Base-by-base conservation (phyloP, 805 yeast species). In the Lachancea cidri region DNA sequence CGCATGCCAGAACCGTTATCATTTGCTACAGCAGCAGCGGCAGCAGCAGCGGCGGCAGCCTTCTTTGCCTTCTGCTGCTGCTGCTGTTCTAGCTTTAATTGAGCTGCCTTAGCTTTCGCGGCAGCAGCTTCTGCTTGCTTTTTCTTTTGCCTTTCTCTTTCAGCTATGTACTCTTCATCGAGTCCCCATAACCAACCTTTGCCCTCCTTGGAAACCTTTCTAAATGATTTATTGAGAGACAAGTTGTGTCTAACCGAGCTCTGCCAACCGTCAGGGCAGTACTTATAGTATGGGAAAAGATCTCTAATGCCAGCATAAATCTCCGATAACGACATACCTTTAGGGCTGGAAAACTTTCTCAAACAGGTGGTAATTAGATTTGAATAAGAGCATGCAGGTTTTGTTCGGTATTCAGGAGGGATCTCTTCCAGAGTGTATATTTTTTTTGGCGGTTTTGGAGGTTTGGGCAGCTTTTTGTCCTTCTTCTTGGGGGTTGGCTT, bases 231-330 rank as follows among this genome's bases (percentile, higher is more conserved):
- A 64, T 88, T 88, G 50, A 87, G 71, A 17, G 91, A 83, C 30
- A 93, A 70, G 54, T 88, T 89, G 65, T 93, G 98, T 38, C 94
- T 76, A 15, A 93, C 95, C 0, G 94, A 79, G 56, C 86, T 83
- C 66, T 93, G 98, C 98, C 98, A 93, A 2, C 98, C 98, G 61
- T 88, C 95, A 0, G 95, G 91, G 54, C 97, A 89, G 64, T 86
- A 91, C 53, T 81, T 76, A 65, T 86, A 93, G 66, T 86, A 93
- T 2, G 98, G 98, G 63, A 83, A 91, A 9, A 85, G 62, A 33
- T 86, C 94, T 61, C 85, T 84, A 36, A 93, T 88, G 1, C 87
- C 86, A 40, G 83, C 83, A 62, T 87, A 83, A 35, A 93, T 86
- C 48, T 89, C 97, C 0, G 88, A 79, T 32, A 84, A 66, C 1